A percentile compares a stretch with the other conserved stretches of the same genome.
These are phyloP conservation scores for Suillus weaverae DNA, from an alignment of 768 basidiomycete species.

Conservation along the genomic window DNA sequence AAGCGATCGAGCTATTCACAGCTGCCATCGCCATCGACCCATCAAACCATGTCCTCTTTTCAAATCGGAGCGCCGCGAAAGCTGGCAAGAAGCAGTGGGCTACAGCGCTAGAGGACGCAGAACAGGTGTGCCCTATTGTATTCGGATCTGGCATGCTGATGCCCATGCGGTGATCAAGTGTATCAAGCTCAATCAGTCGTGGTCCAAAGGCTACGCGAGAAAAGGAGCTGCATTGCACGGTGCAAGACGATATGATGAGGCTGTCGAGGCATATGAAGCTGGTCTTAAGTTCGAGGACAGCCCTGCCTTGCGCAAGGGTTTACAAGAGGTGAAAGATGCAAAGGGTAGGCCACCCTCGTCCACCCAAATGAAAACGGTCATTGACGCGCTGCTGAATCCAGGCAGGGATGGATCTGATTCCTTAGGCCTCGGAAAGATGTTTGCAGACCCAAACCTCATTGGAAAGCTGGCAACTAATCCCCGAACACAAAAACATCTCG, in stretches of 20 bases:
- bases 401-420: conserved; percentile 43
- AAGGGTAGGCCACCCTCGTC: conserved; percentile 50
- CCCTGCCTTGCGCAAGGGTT: conserved; percentile 79
- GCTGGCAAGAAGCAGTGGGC: conserved; percentile 80
- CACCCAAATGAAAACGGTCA: not conserved
- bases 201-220: conserved; percentile 89
- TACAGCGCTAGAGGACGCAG: conserved; percentile 83
- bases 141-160: conserved; percentile 6
- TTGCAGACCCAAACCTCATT: conserved; percentile 80
- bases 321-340: conserved; percentile 86
- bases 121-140: conserved; percentile 57
- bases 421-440: conserved; percentile 70
- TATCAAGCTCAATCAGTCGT: conserved; percentile 72
- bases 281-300: conserved; percentile 84
- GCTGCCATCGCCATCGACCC: conserved; percentile 84
- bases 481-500: conserved; percentile 78
- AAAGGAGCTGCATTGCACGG: conserved; percentile 95
- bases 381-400: conserved; percentile 12
- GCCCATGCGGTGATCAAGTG: conserved; percentile 48
- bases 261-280: conserved; percentile 78
- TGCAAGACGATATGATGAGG: conserved; percentile 72
- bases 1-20: conserved; percentile 79
- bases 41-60: conserved; percentile 85
- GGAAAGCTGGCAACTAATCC: conserved; percentile 86
- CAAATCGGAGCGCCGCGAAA: conserved; percentile 89